phyloP scores from a whole-genome alignment of 805 yeast genomes.

The Lipomyces kockii region DNA sequence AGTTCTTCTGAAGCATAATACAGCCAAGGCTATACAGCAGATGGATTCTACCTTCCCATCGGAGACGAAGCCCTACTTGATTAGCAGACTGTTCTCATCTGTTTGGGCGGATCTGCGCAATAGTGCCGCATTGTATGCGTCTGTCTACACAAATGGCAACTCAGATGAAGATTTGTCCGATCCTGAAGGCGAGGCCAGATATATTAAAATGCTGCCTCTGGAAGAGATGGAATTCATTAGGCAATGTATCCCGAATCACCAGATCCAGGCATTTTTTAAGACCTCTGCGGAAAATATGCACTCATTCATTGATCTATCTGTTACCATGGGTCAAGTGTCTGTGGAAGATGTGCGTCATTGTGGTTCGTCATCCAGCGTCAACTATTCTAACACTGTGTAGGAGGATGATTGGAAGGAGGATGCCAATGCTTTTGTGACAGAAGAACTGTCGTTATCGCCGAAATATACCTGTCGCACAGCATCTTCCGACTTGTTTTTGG shows the following conservation, averaged over 20 bases:
- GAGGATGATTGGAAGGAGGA: slow-evolving; percentile 61
- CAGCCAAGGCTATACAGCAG: slow-evolving; percentile 32
- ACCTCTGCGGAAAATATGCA: slow-evolving; percentile 10
- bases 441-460: slow-evolving; percentile 70
- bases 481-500: slow-evolving; percentile 53
- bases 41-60: slow-evolving; percentile 29
- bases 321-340: slow-evolving; percentile 52
- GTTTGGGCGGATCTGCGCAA: slow-evolving; percentile 29
- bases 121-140: slow-evolving; percentile 9
- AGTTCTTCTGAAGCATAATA: slow-evolving; percentile 19
- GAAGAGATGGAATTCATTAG: slow-evolving; percentile 32
- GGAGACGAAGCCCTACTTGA: slow-evolving; percentile 14
- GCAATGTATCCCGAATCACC: slow-evolving; percentile 10
- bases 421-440: slow-evolving; percentile 71
- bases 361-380: not conserved
- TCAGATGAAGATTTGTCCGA: slow-evolving; percentile 29
- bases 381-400: slow-evolving; percentile 40
- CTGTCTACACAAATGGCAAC: slow-evolving; percentile 14
- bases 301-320: slow-evolving; percentile 39
- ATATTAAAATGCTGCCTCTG: slow-evolving; percentile 15
- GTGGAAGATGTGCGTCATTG: slow-evolving; percentile 19
- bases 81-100: slow-evolving; percentile 22
- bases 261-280: slow-evolving; percentile 10
- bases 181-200: slow-evolving; percentile 29
- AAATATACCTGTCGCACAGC: slow-evolving; percentile 64